These are phyloP conservation scores for Trypanosoma brucei DNA, from an alignment of 208 protist genomes.

Conservation along the genomic window DNA sequence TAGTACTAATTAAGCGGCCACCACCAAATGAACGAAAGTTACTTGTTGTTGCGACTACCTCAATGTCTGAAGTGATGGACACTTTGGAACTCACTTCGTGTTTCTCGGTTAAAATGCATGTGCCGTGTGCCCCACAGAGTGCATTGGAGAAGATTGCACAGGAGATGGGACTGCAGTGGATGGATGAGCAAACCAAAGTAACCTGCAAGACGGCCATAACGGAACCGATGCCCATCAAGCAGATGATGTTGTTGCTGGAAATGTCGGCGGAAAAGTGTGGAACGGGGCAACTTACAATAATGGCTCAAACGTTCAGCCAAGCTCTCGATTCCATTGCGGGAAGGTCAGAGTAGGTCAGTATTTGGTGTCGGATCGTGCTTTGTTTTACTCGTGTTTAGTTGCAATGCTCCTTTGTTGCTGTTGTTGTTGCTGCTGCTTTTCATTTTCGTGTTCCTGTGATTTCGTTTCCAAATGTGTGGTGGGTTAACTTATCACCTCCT, in stretches of 20 bases:
- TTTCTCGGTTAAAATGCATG: conserved; percentile 87
- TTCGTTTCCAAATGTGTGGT: no score
- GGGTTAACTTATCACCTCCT: no score
- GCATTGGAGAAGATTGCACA: conserved; percentile 38
- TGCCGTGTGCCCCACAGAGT: conserved; percentile 40
- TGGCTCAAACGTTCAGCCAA: conserved; percentile 41
- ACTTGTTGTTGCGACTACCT: conserved; percentile 94
- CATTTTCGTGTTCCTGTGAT: no score
- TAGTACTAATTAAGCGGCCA: conserved; percentile 93
- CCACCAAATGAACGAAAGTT: conserved; percentile 92
- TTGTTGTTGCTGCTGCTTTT: no score
- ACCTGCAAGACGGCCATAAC: conserved; percentile 30
- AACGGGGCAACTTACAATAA: conserved; percentile 23
- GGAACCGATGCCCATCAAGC: conserved; percentile 64
- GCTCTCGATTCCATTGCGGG: conserved; percentile 45
- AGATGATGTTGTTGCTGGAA: conserved; percentile 76
- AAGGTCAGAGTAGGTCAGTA: neutral
- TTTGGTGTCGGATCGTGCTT: neutral
- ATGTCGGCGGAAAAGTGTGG: conserved; percentile 56
- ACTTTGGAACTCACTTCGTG: conserved; percentile 87
- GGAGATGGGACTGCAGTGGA: conserved; percentile 28
- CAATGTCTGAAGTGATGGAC: conserved; percentile 82
- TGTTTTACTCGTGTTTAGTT: no score
- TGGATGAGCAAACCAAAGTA: conserved; percentile 31
- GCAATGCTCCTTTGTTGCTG: no score